Base-by-base conservation (phyloP, 139 green algal species). In the Chlorella sp. region DNA sequence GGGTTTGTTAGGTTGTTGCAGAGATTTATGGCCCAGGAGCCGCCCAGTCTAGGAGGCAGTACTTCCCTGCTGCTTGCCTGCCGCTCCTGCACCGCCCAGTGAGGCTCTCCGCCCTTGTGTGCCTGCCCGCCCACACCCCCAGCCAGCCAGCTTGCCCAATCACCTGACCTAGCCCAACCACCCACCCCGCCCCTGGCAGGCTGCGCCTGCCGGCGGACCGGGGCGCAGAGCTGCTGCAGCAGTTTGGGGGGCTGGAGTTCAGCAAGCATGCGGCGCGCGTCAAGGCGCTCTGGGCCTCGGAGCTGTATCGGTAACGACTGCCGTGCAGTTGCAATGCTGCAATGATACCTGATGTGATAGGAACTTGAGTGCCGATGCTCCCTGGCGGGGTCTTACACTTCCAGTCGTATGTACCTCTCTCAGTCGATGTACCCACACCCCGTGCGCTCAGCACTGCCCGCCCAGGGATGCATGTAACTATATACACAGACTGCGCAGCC, bases 211-310 rank as follows among this genome's bases (percentile, higher is more conserved):
- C 87, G 7, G 51, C 75, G 28, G 87, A 90, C 75, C 83, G 83
- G 28, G 87, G 87, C 36, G 44, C 24, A 22, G 83, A 51, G 58
- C 62, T 60, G 32, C 58, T 86, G 51, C 48, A 41, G 30, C 82
- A 82, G 30, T 80, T 90, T 46, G 26, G 70, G 32, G 43, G 81
- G 6, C 75, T 93, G 28, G 87, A 91, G 40, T 90, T 93, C 48
- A 51, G 41, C 58, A 38, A 65, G 58, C 88, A 90, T 56, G 41
- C 73, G 32, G 60, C 51, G 32, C 80, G 89, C 4, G 68, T 93
- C 44, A 38, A 75, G 24, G 54, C 6, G 26, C 40, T 93, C 34
- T 93, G 88, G 88, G 46, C 34, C 28, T 62, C 60, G 60, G 14
- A 73, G 77, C 77, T 83, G 34, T 83, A 83, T 17, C 56, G 67